Evolutionary conservation across 768 basidiomycete genomes (phyloP), one percentile per base, ranked within the genome.

Genomic region (Pleurotus sapidus): DNA sequence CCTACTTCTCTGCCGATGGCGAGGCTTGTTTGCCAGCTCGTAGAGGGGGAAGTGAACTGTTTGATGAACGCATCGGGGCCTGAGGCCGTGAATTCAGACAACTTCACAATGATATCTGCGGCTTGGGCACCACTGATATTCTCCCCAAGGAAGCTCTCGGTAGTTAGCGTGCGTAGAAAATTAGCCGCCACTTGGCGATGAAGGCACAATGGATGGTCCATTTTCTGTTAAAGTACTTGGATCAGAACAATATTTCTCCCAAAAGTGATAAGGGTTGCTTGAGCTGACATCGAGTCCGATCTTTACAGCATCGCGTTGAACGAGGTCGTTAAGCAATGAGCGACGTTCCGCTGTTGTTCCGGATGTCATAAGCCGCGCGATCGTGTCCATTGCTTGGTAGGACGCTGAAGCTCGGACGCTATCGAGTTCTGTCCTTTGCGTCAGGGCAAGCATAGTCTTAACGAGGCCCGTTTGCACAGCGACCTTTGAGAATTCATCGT

Each of bases 1-100:
- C 27, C 25, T n/a, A 55, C 46, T 45, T 40, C 20, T 50, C 5
- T 47, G 18, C 24, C 51, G 25, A 55, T n/a, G 30, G 46, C 60
- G 48, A 56, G 55, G 14, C 23, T 51, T n/a, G 60, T 69, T 62
- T 72, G 73, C 63, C 69, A 66, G 50, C 64, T 71, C 6, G 64
- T 67, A 4, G 24, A 40, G 5, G 62, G 63, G 39, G 64, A 49
- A 4, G 50, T 46, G 17, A 70, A 46, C 46, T 68, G 59, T 4
- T 63, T 53, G 17, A 59, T 49, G 55, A 56, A 64, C 7, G 60
- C 49, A n/a, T 65, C 61, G 12, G 67, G 67, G 3, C 69, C 67
- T 9, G 57, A 46, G 6, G 70, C 59, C 9, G 65, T 62, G 39
- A 65, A 67, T 42, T 63, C 47, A 46, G 68, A 69, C 61, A 68